Evolutionary conservation across 2,329 filamentous ascomycete genomes (phyloP).

Genomic region (Endothia cerciana): DNA sequence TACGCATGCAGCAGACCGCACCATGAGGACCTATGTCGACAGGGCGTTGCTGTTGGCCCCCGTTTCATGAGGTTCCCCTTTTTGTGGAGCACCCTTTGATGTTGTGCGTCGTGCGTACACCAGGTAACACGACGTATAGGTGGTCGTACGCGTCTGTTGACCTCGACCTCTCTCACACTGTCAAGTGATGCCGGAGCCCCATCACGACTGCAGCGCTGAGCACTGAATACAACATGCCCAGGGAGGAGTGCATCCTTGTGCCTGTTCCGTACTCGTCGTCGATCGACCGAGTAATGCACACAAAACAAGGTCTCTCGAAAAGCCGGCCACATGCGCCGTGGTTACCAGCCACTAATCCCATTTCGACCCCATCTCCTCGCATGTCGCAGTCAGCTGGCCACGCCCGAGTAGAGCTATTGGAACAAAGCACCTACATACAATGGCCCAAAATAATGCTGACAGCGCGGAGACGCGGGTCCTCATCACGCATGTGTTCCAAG

Average conservation of each 20-base stretch:
- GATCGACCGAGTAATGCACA: neutral
- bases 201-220: neutral
- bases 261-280: neutral
- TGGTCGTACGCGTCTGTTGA: neutral
- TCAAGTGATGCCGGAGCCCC: neutral
- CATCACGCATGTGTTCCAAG: neutral
- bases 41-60: neutral
- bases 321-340: neutral
- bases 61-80: neutral
- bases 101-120: neutral
- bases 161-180: neutral
- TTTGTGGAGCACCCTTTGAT: neutral
- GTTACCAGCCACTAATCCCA: neutral
- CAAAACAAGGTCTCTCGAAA: neutral
- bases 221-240: no score
- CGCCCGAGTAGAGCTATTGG: neutral
- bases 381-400: constrained; percentile 4
- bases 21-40: neutral
- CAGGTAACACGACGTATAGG: neutral
- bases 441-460: neutral
- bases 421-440: neutral
- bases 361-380: constrained; percentile 12
- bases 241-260: neutral
- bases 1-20: neutral
- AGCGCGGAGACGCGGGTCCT: neutral